Base-by-base conservation (phyloP, 2,329 filamentous ascomycete genomes). In the Paecilomyces sp. region DNA sequence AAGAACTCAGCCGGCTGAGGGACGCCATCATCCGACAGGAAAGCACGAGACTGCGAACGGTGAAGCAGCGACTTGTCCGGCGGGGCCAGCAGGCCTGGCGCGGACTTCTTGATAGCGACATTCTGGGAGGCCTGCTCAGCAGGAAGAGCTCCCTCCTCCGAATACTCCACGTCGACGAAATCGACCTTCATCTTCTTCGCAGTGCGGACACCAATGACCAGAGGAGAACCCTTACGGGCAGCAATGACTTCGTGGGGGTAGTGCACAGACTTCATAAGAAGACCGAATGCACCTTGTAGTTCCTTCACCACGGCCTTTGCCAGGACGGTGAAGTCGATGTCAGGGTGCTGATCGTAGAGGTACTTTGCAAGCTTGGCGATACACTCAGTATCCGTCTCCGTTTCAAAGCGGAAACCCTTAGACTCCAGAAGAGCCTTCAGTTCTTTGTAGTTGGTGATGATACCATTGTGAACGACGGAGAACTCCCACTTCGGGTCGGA, bases 381-480 rank as follows among this genome's bases (percentile, higher is more conserved):
- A 79, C 93, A 97, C 82, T 99, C 94, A 57, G 94, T 99, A 74
- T 99, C 94, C 67, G 94, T 99, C 80, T 99, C 93, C 57, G 94
- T 99, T 87, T 99, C 94, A 76, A 99, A 99, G 74, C 88, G 89
- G 87, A 96, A 96, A 74, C 94, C 94, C 85, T 97, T 99, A 83
- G 84, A 85, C 80, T 89, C 85, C 68, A 99, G 85, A 65, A 99
- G 87, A 64, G 89, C 91, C 87, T 93, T 96, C 71, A 99, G 83
- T 82, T 99, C 94, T 85, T 99, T 99, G 87, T 99, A 99, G 86
- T 99, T 99, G 82, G 94, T 99, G 80, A 99, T 99, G 84, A 99
- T 99, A 74, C 94, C 94, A 80, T 99, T 99, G 88, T 99, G 94
- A 63, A 97, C 94, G 70, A 99, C 88, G 66, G 91, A 85, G 78